Base-by-base conservation (phyloP, 2,329 filamentous ascomycete genomes). In the Fusarium sp. region DNA sequence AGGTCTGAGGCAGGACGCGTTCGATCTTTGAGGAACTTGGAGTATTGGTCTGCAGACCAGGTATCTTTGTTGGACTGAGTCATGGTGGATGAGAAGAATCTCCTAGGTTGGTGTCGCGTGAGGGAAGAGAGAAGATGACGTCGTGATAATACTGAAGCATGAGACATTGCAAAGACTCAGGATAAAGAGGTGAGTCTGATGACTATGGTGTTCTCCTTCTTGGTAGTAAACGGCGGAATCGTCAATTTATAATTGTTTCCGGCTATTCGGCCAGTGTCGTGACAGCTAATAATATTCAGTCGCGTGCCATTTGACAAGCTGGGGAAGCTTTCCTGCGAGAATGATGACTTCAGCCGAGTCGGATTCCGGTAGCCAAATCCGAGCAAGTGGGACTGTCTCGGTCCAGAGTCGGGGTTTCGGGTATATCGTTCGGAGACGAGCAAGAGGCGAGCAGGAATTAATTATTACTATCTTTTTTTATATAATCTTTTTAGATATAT, bases 31-130 rank as follows among this genome's bases (percentile, higher is more conserved):
- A 78, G 75, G 69, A 88, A 89, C 63, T 87, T 86, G 63, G 87
- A 80, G 73, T 89, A 89, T 72, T 88, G 86, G 5, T 77, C 70
- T 39, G 87, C 84, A n/a, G 80, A 86, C 87, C 87, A 89, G 0
- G 35, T 57, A 23, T 76, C 74, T 15, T 75, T 70, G 4, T 67
- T 72, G 8, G 44, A 18, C 44, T 39, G 48, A 18, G 63, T 28
- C 52, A 57, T 66, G 26, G 58, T 53, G 13, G 46, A 38, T 39
- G 47, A 57, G 6, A 69, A 53, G 23, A 12, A 44, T 16, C 57
- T 56, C n/a, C 16, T 62, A 2, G 28, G 46, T 20, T 61, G 42
- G 12, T 50, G 54, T 38, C 42, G 44, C 4, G 16, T 21, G 23
- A 61, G 23, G 15, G 60, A 53, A 3, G 21, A 21, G 13, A 48